Base-by-base conservation (phyloP, 2,329 filamentous ascomycete species). In the Verticillium klebahnii region DNA sequence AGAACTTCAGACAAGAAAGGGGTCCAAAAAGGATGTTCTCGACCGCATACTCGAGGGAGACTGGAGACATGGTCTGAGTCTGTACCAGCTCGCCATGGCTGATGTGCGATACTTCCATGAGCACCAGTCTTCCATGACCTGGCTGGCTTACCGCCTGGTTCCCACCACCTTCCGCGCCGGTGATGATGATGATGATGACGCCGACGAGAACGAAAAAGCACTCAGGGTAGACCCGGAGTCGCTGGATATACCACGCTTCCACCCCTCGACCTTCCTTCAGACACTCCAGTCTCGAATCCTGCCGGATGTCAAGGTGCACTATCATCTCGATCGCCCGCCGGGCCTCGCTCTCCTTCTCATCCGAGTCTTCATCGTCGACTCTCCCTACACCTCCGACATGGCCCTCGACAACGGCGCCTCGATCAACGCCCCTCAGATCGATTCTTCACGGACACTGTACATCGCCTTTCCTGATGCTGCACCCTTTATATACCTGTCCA, bases 221-320 rank as follows among this genome's bases (percentile, higher is more conserved):
- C 72, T 78, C 50, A 73, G 75, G 62, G 68, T 78, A 15, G 80
- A 86, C 69, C 74, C 75, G 57, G 72, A 77, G 65, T 78, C 80
- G 7, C 73, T 87, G 36, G 70, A 73, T 3, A 77, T 89, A 57
- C 91, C 92, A 12, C 87, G 89, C 17, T 91, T 95, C 69, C 91
- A 96, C 69, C 89, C 91, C 1, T 86, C 90, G 5, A 91, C 89
- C 0, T 96, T 96, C 72, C 79, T 96, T 40, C 85, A 86, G 66
- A 89, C 89, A 66, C 84, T 97, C 2, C 89, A 93, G 67, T 80
- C 81, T 50, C 88, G 93, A 70, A 83, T 93, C 19, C 80, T 91
- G 1, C 90, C 92, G 1, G 84, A 95, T 62, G 85, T 93, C 67
- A 96, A 95, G 73, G 90, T 90, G 5, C 91, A 96, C 74, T 95